A percentile compares a stretch with the other conserved stretches of the same genome.
phyloP scores from a whole-genome alignment of 306 rosid species.

The Canavalia gladiata region DNA sequence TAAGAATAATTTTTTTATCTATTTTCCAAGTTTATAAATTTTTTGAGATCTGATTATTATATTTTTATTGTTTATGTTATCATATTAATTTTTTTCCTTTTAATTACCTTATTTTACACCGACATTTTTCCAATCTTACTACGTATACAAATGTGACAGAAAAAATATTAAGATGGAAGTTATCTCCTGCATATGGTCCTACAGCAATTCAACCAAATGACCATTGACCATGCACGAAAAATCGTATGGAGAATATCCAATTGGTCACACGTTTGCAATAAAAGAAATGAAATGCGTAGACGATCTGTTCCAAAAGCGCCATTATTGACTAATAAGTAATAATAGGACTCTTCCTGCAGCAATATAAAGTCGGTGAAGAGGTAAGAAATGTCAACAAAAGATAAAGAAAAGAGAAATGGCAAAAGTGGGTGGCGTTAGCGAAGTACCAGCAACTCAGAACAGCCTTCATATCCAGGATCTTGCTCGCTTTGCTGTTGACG shows the following conservation, averaged over 20 bases:
- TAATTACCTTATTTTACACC: too few species aligned
- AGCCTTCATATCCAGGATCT: constrained; percentile 49
- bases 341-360: not conserved
- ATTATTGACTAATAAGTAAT: not conserved
- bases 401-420: constrained; percentile 21
- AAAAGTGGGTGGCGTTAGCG: constrained; percentile 38
- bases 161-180: not conserved
- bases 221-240: not conserved
- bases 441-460: constrained; percentile 44
- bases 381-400: not conserved
- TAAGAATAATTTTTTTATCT: too few species aligned
- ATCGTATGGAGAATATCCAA: not conserved
- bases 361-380: not conserved
- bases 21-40: too few species aligned
- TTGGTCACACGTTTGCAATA: constrained; percentile 1
- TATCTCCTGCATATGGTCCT: not conserved
- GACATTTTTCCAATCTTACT: too few species aligned
- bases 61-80: too few species aligned
- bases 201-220: not conserved
- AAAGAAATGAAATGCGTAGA: not conserved
- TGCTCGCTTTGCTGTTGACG: constrained; percentile 57
- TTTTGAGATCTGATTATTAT: too few species aligned
- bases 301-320: not conserved
- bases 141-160: too few species aligned
- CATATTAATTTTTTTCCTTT: too few species aligned